Evolutionary conservation across 2,329 filamentous ascomycete species (phyloP).

Genomic region (Leptodontidium sp.): DNA sequence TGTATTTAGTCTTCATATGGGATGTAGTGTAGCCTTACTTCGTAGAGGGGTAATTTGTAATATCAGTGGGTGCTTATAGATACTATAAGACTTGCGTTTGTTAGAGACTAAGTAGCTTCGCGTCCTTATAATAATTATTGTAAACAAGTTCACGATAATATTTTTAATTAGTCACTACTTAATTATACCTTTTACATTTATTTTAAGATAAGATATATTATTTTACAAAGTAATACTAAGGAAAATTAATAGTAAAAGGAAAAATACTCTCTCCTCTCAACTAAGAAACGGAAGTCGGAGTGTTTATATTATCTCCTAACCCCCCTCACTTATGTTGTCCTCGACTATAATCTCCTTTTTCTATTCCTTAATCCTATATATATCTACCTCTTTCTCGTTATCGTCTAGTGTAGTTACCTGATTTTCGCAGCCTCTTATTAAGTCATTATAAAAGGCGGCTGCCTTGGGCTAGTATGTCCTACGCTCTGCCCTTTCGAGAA

Average conservation of each 20-base stretch:
- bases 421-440: conserved; percentile 1
- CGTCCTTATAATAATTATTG: not conserved
- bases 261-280: conserved; percentile 7
- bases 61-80: too few relatives aligned
- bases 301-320: conserved; percentile 7
- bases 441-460: conserved; percentile 26
- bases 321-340: not conserved
- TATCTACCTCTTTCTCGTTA: conserved; percentile 14
- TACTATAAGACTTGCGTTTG: too few relatives aligned
- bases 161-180: not conserved
- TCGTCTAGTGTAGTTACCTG: not conserved
- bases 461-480: conserved; percentile 16
- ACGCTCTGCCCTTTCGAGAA: conserved; percentile 18
- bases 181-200: not conserved
- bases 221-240: conserved; percentile 1
- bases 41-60: not conserved
- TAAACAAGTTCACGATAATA: not conserved
- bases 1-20: too few relatives aligned
- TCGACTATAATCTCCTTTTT: conserved; percentile 8
- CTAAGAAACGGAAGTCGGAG: conserved; percentile 1
- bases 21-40: too few relatives aligned
- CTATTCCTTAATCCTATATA: not conserved
- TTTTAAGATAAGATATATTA: conserved; percentile 18
- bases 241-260: conserved; percentile 7
- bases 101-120: not conserved